Percentiles rank a stretch among this genome's conserved stretches.
phyloP scores from a whole-genome alignment of 331 rosid species.

The Malus hybrid region DNA sequence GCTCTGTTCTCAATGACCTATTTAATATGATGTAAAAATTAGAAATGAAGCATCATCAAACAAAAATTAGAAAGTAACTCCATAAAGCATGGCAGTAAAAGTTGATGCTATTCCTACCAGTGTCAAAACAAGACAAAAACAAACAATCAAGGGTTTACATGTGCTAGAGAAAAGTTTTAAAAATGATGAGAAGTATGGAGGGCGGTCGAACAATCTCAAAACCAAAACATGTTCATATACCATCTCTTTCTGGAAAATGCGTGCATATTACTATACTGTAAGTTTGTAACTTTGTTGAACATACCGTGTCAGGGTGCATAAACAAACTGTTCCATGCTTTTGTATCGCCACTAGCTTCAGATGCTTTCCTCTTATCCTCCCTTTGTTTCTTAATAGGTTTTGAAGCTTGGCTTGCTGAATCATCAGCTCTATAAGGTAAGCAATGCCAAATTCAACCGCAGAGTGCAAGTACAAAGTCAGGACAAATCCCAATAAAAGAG shows the following conservation, averaged over 20 bases:
- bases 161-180: no score
- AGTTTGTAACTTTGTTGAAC: constrained; percentile 3
- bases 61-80: constrained; percentile 12
- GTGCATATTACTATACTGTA: not conserved
- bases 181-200: not conserved
- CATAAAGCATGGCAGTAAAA: not conserved
- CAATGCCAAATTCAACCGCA: constrained; percentile 13
- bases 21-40: not conserved
- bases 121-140: not conserved
- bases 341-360: constrained; percentile 91
- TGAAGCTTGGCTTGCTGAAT: constrained; percentile 32
- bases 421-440: constrained; percentile 39
- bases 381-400: constrained; percentile 62
- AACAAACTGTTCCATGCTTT: constrained; percentile 91
- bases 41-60: not conserved
- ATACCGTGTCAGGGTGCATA: constrained; percentile 90
- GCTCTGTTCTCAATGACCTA: constrained; percentile 82
- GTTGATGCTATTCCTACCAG: not conserved
- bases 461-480: constrained; percentile 3
- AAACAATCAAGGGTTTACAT: not conserved
- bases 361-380: constrained; percentile 68
- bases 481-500: not conserved
- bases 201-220: not conserved
- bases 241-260: not conserved
- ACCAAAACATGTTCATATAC: not conserved